Percentiles rank a stretch among this genome's conserved stretches.
These are phyloP conservation scores for Crassisporium funariophilum DNA, from an alignment of 768 basidiomycete species.

Conservation along the genomic window DNA sequence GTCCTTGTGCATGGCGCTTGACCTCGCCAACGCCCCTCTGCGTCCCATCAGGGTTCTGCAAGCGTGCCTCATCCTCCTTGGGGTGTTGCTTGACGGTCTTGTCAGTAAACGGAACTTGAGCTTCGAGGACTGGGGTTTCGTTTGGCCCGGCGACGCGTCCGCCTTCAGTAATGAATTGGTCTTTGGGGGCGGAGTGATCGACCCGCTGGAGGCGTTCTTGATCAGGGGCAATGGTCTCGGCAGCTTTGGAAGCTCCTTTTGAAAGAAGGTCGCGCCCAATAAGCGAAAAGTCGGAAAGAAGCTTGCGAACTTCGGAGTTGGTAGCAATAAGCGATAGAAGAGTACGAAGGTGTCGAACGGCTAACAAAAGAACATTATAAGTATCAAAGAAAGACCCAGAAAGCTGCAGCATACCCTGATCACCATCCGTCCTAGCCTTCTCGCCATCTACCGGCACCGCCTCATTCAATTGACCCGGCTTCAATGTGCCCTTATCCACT, in stretches of 20 bases:
- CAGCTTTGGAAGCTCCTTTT: slow-evolving; percentile 69
- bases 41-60: slow-evolving; percentile 34
- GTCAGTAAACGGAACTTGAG: slow-evolving; percentile 33
- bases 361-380: slow-evolving; percentile 35
- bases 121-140: slow-evolving; percentile 39
- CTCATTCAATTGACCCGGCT: slow-evolving; percentile 30
- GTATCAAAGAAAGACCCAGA: background rate
- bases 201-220: slow-evolving; percentile 62
- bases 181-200: slow-evolving; percentile 68
- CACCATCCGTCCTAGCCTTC: slow-evolving; percentile 58
- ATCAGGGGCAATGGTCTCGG: slow-evolving; percentile 66
- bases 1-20: slow-evolving; percentile 16
- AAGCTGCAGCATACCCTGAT: slow-evolving; percentile 50
- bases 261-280: slow-evolving; percentile 86
- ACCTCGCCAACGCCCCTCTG: slow-evolving; percentile 30
- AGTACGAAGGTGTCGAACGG: slow-evolving; percentile 85
- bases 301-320: slow-evolving; percentile 91
- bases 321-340: slow-evolving; percentile 85
- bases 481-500: slow-evolving; percentile 34
- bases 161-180: slow-evolving; percentile 62
- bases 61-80: slow-evolving; percentile 41
- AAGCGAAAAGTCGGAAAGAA: slow-evolving; percentile 74
- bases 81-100: slow-evolving; percentile 46
- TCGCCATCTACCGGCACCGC: slow-evolving; percentile 50
- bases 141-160: slow-evolving; percentile 30